Base-by-base conservation (phyloP, 2,329 filamentous ascomycete species). In the Orbilia oligospora region DNA sequence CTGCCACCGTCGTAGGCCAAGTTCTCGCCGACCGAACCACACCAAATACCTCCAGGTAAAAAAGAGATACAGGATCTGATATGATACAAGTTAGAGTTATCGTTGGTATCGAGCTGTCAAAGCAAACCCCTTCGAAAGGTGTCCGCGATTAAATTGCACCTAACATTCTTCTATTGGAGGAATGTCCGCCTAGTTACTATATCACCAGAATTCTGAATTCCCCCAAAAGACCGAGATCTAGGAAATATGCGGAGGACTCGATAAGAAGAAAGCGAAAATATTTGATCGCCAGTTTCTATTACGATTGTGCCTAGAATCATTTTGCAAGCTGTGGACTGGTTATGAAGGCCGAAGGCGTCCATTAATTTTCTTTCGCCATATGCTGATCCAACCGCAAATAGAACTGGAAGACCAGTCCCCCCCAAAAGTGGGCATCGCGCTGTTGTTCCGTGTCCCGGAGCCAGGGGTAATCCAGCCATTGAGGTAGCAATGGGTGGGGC, bases 241-340 rank as follows among this genome's bases (percentile, higher is more conserved):
- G 41, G 38, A 69, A 72, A 69, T 72, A 78, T 78, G 75, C 75
- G 75, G 75, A 65, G 68, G 53, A 27, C 18, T 65, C 44, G 68
- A 78, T 78, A 72, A 67, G 12, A 71, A 58, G n/a, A 38, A 78
- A 78, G 64, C 53, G 64, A 78, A 63, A 72, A 71, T 78, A 78
- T 72, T 71, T 72, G 75, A 72, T 72, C 64, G 64, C 68, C 75
- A 69, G 41, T 68, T 78, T 72, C 68, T 69, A 72, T 69, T 71
- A 46, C 68, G 20, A 38, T 67, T 68, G 63, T 55, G 68, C 75
- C 64, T 78, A 46, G 68, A 63, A 72, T 72, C 71, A 67, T 61
- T 51, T 58, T 24, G 53, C 46, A 56, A 71, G 12, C 14, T 38
- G 10, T n/a, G 8, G 14, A 20, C 49, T 55, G 69, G 33, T 44